phyloP scores from a whole-genome alignment of 2,329 filamentous ascomycete species.

The Beauveria caledonica region DNA sequence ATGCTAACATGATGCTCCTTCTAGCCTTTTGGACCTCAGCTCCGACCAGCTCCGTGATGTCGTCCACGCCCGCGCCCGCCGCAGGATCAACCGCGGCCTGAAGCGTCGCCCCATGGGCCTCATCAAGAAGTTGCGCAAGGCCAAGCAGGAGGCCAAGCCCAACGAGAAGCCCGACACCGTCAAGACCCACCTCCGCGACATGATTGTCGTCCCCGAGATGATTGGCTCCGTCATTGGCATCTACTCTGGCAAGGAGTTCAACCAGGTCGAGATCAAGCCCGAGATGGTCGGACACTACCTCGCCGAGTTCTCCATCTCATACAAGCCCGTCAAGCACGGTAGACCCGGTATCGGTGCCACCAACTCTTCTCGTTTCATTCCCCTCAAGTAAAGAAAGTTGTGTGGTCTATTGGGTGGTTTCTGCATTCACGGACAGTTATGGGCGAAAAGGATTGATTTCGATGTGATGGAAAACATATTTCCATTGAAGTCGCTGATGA shows the following conservation, averaged over 20 bases:
- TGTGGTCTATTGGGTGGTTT: conserved; percentile 39
- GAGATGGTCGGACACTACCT: conserved; percentile 99
- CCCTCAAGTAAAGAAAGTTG: conserved; percentile 84
- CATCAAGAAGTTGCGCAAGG: conserved; percentile 99
- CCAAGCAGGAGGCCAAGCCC: conserved; percentile 96
- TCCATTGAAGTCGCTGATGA: conserved; percentile 38
- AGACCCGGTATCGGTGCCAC: conserved; percentile 99
- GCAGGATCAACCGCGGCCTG: conserved; percentile 98
- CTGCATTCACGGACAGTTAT: conserved; percentile 49
- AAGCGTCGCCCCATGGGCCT: conserved; percentile 99
- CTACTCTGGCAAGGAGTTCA: conserved; percentile 99
- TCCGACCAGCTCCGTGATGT: conserved; percentile 99
- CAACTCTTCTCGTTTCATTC: conserved; percentile 99
- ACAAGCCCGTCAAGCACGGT: conserved; percentile 99
- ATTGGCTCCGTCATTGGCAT: conserved; percentile 97
- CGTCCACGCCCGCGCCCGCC: conserved; percentile 96
- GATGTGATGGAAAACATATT: conserved; percentile 35
- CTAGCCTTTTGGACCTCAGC: conserved; percentile 94
- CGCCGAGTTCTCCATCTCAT: conserved; percentile 99
- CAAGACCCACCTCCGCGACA: conserved; percentile 99
- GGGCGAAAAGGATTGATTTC: conserved; percentile 52
- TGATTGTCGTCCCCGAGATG: conserved; percentile 99
- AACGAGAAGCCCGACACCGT: conserved; percentile 99
- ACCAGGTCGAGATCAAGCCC: conserved; percentile 99
- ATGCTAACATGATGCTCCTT: conserved; percentile 12